phyloP scores from a whole-genome alignment of 2,329 filamentous ascomycete genomes.

The Raffaelea deltoideospora region DNA sequence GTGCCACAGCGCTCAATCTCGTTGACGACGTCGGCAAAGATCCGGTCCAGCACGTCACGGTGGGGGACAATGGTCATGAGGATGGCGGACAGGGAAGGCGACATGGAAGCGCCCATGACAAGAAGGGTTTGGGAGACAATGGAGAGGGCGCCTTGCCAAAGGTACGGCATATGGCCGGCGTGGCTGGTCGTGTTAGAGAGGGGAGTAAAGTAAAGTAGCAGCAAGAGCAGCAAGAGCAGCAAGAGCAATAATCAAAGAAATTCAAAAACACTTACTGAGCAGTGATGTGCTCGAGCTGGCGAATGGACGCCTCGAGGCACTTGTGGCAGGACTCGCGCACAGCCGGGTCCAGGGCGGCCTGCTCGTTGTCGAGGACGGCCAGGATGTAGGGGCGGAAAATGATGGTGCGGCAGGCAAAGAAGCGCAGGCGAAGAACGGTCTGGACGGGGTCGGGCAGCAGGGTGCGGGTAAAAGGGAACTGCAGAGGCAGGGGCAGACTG shows the following conservation, averaged over 20 bases:
- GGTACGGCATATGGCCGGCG: constrained; percentile 69
- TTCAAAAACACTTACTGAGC: constrained; percentile 48
- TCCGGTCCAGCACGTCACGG: constrained; percentile 51
- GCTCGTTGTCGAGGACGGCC: constrained; percentile 64
- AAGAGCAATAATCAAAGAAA: background rate
- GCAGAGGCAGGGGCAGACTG: constrained; percentile 55
- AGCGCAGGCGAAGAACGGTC: constrained; percentile 62
- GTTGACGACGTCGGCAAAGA: constrained; percentile 62
- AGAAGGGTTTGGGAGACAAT: constrained; percentile 71
- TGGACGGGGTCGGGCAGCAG: constrained; percentile 56
- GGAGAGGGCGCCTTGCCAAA: constrained; percentile 72
- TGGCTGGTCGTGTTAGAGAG: constrained; percentile 41
- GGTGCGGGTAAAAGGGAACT: constrained; percentile 58
- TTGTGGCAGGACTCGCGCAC: constrained; percentile 69
- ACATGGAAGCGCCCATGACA: constrained; percentile 76
- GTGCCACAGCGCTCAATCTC: constrained; percentile 63
- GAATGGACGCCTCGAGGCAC: constrained; percentile 64
- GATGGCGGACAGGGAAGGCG: constrained; percentile 52
- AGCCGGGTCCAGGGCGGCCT: constrained; percentile 51
- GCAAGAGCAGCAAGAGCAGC: constrained; percentile 7
- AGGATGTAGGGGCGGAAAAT: constrained; percentile 76
- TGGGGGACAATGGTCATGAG: constrained; percentile 41
- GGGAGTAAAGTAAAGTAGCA: background rate
- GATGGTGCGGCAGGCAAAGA: constrained; percentile 75
- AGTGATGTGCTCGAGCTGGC: constrained; percentile 64